Evolutionary conservation across 305 asterid genomes (phyloP).

Genomic region (Nicotiana rustica): DNA sequence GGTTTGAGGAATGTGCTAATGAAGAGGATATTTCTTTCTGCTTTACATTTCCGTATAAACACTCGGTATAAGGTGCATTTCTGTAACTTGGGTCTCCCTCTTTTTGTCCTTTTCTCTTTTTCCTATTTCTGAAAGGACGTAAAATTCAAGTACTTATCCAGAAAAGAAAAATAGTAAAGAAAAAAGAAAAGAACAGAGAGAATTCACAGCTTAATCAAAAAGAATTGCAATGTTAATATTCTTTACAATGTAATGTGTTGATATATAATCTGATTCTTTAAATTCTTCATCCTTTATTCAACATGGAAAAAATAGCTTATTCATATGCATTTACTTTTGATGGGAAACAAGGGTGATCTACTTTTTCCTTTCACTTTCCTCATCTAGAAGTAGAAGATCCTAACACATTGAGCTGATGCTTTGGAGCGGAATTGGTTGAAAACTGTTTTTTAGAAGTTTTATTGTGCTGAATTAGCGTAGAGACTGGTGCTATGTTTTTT

Average conservation of each 20-base stretch:
- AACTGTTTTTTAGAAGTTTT: neutral
- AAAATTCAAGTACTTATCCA: neutral
- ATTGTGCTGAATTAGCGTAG: conserved; percentile 10
- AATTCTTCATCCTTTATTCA: neutral
- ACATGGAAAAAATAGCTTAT: conserved; percentile 12
- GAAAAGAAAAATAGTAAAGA: neutral
- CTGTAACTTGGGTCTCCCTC: conserved; percentile 16
- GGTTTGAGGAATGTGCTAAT: conserved; percentile 94
- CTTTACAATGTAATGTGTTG: neutral
- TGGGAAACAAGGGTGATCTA: neutral
- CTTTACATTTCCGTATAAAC: conserved; percentile 98
- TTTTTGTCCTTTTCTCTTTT: neutral
- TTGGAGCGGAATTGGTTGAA: neutral
- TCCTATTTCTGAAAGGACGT: neutral
- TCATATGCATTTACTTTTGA: neutral
- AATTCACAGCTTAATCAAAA: neutral
- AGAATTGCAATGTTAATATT: neutral
- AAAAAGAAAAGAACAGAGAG: neutral
- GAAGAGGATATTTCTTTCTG: conserved; percentile 99
- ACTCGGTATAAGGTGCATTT: conserved; percentile 90
- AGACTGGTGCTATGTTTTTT: conserved; percentile 12
- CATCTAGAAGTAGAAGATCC: conserved; percentile 2
- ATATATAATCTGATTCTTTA: neutral
- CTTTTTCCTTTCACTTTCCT: conserved; percentile 1
- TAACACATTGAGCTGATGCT: neutral